Conservation (phyloP, 2,329 filamentous ascomycete species). For the Nemania sp. region DNA sequence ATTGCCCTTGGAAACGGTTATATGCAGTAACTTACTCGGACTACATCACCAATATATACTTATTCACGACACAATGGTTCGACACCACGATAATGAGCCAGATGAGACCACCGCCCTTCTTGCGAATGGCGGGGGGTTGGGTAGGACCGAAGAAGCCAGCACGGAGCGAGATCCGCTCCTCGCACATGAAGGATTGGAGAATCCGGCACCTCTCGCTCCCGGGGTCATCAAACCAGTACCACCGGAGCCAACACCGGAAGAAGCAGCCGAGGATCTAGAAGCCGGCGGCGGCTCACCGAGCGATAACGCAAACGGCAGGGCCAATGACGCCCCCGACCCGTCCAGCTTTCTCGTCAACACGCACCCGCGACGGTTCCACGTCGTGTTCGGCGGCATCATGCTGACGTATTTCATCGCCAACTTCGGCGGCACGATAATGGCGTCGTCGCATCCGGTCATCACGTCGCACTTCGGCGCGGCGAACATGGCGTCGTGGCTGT, state of each 20-base stretch:
- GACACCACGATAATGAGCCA: neutral
- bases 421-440: constrained; percentile 83
- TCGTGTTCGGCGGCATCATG: constrained; percentile 64
- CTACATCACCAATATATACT: too few species aligned
- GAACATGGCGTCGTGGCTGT: constrained; percentile 81
- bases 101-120: constrained; percentile 22
- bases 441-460: constrained; percentile 78
- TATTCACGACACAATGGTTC: neutral
- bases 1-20: too few species aligned
- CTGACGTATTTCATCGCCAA: constrained; percentile 62
- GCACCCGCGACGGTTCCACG: constrained; percentile 59
- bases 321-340: neutral
- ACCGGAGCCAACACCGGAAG: neutral
- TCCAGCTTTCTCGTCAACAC: constrained; percentile 50
- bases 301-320: neutral
- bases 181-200: neutral
- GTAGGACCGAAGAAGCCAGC: neutral
- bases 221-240: constrained; percentile 3
- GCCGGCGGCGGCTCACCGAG: neutral
- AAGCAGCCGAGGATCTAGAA: constrained; percentile 4
- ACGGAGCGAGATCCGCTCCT: constrained; percentile 6
- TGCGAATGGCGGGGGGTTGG: neutral
- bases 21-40: too few species aligned
- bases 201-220: neutral
- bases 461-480: constrained; percentile 79